Conservation (phyloP, 1,284 basidiomycete genomes). For the Erythrobasidium hasegawianum region DNA sequence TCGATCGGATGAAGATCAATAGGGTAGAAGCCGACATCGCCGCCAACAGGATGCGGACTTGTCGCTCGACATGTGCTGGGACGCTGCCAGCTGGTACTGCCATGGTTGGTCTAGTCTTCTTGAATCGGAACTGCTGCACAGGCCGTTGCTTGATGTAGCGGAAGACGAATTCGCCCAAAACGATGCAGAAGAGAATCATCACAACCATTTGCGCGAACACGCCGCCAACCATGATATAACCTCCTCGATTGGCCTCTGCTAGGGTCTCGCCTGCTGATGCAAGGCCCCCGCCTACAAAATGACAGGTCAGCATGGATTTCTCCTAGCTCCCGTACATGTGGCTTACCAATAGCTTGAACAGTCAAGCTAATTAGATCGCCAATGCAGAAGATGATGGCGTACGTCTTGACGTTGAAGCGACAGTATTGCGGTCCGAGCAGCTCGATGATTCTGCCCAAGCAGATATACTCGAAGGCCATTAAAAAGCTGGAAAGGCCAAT, state of each 20-base stretch:
- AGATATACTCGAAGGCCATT: constrained; percentile 43
- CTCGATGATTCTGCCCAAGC: constrained; percentile 49
- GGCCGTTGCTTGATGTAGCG: neutral
- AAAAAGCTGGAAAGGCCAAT: too few species aligned
- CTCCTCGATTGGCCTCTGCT: neutral
- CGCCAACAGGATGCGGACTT: constrained; percentile 1
- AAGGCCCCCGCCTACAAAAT: neutral
- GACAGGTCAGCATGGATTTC: too few species aligned
- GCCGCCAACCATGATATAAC: constrained; percentile 11
- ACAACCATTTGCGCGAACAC: constrained; percentile 5
- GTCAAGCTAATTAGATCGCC: constrained; percentile 53
- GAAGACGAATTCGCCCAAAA: constrained; percentile 23
- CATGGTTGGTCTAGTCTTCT: neutral
- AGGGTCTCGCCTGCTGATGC: neutral
- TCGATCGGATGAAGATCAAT: constrained; percentile 11
- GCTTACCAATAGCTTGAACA: constrained; percentile 54
- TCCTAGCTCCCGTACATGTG: too few species aligned
- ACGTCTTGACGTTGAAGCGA: constrained; percentile 48
- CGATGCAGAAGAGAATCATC: constrained; percentile 6
- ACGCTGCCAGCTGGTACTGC: neutral
- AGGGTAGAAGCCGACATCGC: constrained; percentile 8
- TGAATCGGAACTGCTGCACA: constrained; percentile 1
- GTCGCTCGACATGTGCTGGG: neutral
- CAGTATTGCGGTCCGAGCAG: constrained; percentile 52
- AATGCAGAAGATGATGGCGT: constrained; percentile 37